These are phyloP conservation scores for Argentina anserina DNA, from an alignment of 306 rosid genomes.

Conservation along the genomic window DNA sequence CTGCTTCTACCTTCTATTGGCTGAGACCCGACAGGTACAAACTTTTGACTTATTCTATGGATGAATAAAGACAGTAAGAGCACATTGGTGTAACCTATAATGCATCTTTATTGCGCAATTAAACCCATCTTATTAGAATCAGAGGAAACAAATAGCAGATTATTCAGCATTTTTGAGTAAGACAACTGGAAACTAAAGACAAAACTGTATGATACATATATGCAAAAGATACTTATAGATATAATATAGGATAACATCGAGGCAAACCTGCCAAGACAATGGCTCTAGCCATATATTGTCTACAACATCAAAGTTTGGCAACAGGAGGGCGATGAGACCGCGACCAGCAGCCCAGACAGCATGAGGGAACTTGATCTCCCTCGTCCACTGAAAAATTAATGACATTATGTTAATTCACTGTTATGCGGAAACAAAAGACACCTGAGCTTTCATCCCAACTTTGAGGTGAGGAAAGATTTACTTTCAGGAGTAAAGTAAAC, in stretches of 20 bases:
- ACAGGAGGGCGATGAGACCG: conserved; percentile 70
- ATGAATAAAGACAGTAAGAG: background rate
- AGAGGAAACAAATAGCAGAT: background rate
- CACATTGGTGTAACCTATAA: background rate
- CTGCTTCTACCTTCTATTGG: background rate
- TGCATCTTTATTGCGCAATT: background rate
- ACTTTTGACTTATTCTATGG: background rate
- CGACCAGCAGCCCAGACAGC: conserved; percentile 99
- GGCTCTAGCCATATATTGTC: conserved; percentile 97
- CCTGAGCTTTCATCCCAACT: conserved; percentile 9
- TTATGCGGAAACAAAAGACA: conserved; percentile 23
- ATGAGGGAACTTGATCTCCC: conserved; percentile 85
- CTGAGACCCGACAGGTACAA: background rate
- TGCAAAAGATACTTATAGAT: background rate
- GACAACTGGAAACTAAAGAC: background rate
- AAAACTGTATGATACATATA: background rate
- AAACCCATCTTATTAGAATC: background rate
- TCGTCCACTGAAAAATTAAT: conserved; percentile 70
- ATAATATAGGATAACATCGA: background rate
- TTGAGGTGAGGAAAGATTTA: background rate
- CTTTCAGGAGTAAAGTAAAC: background rate
- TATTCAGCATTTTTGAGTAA: background rate
- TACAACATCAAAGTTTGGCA: conserved; percentile 85
- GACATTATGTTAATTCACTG: conserved; percentile 19
- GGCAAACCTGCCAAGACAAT: conserved; percentile 90